phyloP scores from a whole-genome alignment of 2,329 filamentous ascomycete genomes.

The Calonectria pteridis region DNA sequence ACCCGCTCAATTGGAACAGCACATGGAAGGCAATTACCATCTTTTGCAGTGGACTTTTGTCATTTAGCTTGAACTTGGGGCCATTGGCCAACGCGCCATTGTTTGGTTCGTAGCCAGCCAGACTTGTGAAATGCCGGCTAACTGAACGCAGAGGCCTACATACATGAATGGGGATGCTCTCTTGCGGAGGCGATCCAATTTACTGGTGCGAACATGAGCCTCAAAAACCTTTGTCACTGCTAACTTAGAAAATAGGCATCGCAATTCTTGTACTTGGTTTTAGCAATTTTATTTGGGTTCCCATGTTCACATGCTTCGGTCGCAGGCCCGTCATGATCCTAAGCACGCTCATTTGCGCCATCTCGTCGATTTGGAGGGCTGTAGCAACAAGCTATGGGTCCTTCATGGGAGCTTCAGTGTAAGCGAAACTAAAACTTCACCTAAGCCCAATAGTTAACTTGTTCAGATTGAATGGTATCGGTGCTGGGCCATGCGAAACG shows the following conservation, averaged over 20 bases:
- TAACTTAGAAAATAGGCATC: background rate
- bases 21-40: slow-evolving; percentile 23
- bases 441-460: background rate
- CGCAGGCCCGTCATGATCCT: slow-evolving; percentile 20
- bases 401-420: slow-evolving; percentile 23
- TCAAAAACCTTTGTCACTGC: background rate
- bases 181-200: slow-evolving; percentile 23
- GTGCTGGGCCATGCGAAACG: slow-evolving; percentile 20
- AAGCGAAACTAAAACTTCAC: background rate
- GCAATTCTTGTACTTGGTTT: slow-evolving; percentile 22
- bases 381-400: slow-evolving; percentile 15
- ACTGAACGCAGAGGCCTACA: slow-evolving; percentile 15
- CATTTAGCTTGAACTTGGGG: slow-evolving; percentile 20
- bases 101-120: background rate
- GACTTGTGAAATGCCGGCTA: background rate
- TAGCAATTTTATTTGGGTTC: slow-evolving; percentile 24
- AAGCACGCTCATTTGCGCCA: slow-evolving; percentile 14
- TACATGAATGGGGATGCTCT: slow-evolving; percentile 17
- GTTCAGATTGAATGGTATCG: slow-evolving; percentile 16
- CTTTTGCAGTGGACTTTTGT: slow-evolving; percentile 14
- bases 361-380: slow-evolving; percentile 20
- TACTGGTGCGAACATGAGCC: background rate
- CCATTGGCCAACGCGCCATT: slow-evolving; percentile 17
- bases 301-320: slow-evolving; percentile 16
- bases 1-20: slow-evolving; percentile 21